Percentiles rank a stretch among this genome's conserved stretches.
These are phyloP conservation scores for Peronospora destructor DNA, from an alignment of 352 stramenopile species.

Conservation along the genomic window DNA sequence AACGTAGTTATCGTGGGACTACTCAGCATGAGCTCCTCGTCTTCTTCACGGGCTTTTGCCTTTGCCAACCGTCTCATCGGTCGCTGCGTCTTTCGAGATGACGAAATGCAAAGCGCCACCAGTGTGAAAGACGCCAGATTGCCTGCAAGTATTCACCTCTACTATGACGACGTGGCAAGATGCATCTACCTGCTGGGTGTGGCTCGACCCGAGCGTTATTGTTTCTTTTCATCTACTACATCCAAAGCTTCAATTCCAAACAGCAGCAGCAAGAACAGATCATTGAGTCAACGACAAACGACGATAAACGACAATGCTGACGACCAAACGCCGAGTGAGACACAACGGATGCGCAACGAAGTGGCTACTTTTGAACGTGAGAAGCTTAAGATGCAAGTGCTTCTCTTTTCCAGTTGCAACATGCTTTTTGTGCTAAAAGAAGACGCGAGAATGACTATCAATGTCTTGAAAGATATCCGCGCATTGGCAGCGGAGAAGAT, in stretches of 20 bases:
- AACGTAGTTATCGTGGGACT: conserved; percentile 44
- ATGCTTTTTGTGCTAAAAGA: conserved; percentile 50
- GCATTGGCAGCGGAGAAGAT: conserved; percentile 48
- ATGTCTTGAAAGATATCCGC: conserved; percentile 43
- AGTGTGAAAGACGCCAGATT: conserved; percentile 21
- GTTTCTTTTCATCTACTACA: conserved; percentile 15
- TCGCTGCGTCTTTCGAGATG: conserved; percentile 38
- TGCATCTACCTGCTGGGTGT: conserved; percentile 56
- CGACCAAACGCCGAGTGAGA: conserved; percentile 14
- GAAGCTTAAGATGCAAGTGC: conserved; percentile 57
- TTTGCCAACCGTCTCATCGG: conserved; percentile 65
- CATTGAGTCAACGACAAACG: conserved; percentile 5
- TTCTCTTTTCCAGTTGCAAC: conserved; percentile 56
- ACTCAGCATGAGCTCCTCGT: conserved; percentile 34
- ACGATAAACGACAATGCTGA: conserved; percentile 2
- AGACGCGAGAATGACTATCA: conserved; percentile 31
- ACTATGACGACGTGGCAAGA: conserved; percentile 40
- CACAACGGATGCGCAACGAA: conserved; percentile 12
- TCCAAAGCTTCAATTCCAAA: conserved; percentile 5
- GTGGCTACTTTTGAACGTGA: conserved; percentile 35
- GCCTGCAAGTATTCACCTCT: conserved; percentile 46
- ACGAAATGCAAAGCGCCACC: conserved; percentile 22
- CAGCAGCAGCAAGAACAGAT: conserved; percentile 12
- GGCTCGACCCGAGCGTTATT: conserved; percentile 32
- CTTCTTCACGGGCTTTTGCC: conserved; percentile 27